A percentile compares a stretch with the other conserved stretches of the same genome.
Evolutionary conservation across 805 yeast species (phyloP).

Genomic region (Candida succiphila): DNA sequence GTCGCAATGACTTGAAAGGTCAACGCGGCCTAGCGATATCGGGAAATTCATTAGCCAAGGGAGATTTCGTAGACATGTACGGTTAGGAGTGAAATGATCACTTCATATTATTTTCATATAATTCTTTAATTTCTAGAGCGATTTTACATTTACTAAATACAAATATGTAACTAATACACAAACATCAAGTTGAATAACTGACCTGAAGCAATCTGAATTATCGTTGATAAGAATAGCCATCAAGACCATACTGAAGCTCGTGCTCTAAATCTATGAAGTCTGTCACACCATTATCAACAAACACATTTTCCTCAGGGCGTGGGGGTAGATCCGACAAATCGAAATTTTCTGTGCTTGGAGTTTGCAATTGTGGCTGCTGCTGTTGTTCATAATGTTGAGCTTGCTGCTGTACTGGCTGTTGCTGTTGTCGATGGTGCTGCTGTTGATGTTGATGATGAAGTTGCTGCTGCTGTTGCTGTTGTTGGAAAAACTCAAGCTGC

Average conservation of each 20-base stretch:
- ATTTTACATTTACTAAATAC: too few relatives aligned
- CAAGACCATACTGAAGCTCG: slow-evolving; percentile 61
- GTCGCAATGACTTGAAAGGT: background rate
- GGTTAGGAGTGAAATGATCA: too few relatives aligned
- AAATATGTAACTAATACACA: too few relatives aligned
- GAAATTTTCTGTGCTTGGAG: slow-evolving; percentile 33
- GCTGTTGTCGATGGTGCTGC: slow-evolving; percentile 22
- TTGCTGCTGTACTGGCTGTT: slow-evolving; percentile 36
- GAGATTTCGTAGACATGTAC: too few relatives aligned
- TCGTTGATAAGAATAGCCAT: too few relatives aligned
- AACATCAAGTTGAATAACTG: too few relatives aligned
- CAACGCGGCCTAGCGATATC: background rate
- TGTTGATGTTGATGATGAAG: slow-evolving; percentile 12
- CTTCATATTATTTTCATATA: too few relatives aligned
- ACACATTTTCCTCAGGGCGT: slow-evolving; percentile 43
- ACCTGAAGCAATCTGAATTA: too few relatives aligned
- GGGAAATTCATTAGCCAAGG: too few relatives aligned
- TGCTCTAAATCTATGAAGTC: slow-evolving; percentile 42
- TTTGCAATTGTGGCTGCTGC: slow-evolving; percentile 42
- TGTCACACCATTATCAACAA: slow-evolving; percentile 5
- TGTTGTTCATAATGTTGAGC: slow-evolving; percentile 37
- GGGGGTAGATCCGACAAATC: slow-evolving; percentile 45
- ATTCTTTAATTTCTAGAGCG: too few relatives aligned
- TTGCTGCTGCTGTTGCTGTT: slow-evolving; percentile 10
- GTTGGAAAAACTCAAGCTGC: too few relatives aligned